These are phyloP conservation scores for Limnomonas spitsbergensis DNA, from an alignment of 139 green algal genomes.

Conservation along the genomic window DNA sequence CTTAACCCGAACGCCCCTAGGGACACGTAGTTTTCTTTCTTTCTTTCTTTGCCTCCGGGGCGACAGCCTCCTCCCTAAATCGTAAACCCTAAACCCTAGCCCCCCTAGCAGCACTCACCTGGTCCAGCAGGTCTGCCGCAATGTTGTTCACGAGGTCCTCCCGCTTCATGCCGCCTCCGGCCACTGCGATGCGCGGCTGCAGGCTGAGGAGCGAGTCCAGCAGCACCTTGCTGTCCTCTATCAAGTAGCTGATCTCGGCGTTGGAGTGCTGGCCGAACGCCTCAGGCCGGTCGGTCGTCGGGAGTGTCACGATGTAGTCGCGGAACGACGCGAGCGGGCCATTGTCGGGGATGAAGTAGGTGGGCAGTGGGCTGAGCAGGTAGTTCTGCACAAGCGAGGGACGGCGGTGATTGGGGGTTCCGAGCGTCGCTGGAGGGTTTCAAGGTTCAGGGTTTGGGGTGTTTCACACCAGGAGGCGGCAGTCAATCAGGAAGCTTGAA, in stretches of 20 bases:
- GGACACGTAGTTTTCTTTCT: no score
- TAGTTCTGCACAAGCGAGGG: slow-evolving; percentile 63
- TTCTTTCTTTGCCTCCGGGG: no score
- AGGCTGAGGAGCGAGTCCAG: slow-evolving; percentile 67
- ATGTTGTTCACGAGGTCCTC: slow-evolving; percentile 71
- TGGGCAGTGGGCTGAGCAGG: slow-evolving; percentile 59
- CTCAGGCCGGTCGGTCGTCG: slow-evolving; percentile 61
- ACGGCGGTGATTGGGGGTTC: no score
- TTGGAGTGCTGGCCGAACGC: slow-evolving; percentile 88
- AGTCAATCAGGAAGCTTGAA: no score
- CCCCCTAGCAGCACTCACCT: no score
- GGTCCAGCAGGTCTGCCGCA: slow-evolving; percentile 59
- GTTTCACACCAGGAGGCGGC: no score
- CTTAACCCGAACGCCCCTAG: no score
- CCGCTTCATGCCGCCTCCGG: background rate
- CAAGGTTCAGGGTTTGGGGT: no score
- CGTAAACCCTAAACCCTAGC: no score
- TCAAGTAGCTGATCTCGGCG: slow-evolving; percentile 84
- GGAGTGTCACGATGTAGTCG: slow-evolving; percentile 22
- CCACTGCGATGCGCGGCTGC: slow-evolving; percentile 46
- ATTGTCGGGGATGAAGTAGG: slow-evolving; percentile 74
- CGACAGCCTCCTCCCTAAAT: no score
- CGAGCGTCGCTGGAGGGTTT: no score
- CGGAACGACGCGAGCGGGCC: slow-evolving; percentile 53
- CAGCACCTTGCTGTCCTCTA: slow-evolving; percentile 71